phyloP scores from a whole-genome alignment of 129 eudicot species.

The Dittrichia graveolens region DNA sequence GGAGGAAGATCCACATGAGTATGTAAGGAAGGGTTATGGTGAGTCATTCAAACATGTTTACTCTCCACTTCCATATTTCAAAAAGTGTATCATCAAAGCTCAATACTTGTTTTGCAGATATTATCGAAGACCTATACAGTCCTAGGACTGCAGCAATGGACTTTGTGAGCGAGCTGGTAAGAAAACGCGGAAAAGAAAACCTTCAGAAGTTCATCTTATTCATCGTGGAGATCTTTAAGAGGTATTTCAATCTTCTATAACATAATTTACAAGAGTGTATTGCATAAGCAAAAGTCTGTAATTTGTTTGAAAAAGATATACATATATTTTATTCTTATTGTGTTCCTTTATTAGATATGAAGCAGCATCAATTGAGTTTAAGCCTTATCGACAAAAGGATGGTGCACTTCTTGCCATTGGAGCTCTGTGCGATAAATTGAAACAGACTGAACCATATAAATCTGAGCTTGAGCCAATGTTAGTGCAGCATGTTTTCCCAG shows the following conservation, averaged over 20 bases:
- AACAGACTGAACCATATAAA: slow-evolving; percentile 90
- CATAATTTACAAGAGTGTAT: neutral
- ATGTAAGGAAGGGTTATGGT: slow-evolving; percentile 99
- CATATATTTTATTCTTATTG: neutral
- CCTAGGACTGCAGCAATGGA: slow-evolving; percentile 99
- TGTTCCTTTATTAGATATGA: slow-evolving; percentile 54
- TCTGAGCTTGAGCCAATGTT: slow-evolving; percentile 93
- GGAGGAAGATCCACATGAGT: slow-evolving; percentile 99
- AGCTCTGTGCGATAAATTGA: slow-evolving; percentile 84
- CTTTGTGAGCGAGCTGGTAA: slow-evolving; percentile 92
- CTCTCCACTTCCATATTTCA: neutral
- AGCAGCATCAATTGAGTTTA: slow-evolving; percentile 66
- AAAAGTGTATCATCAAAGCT: neutral
- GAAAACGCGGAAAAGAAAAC: slow-evolving; percentile 94
- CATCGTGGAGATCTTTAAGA: slow-evolving; percentile 84
- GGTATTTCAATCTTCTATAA: slow-evolving; percentile 45
- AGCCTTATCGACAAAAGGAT: slow-evolving; percentile 89
- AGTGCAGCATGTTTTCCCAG: slow-evolving; percentile 94
- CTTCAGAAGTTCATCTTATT: slow-evolving; percentile 81
- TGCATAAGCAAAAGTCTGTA: slow-evolving; percentile 14
- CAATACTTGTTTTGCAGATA: slow-evolving; percentile 52
- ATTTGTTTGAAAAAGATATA: neutral
- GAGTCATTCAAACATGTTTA: slow-evolving; percentile 33
- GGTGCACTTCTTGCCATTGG: slow-evolving; percentile 99
- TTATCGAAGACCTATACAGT: slow-evolving; percentile 93